phyloP scores from a whole-genome alignment of 768 basidiomycete species.

The Gyrodon lividus region DNA sequence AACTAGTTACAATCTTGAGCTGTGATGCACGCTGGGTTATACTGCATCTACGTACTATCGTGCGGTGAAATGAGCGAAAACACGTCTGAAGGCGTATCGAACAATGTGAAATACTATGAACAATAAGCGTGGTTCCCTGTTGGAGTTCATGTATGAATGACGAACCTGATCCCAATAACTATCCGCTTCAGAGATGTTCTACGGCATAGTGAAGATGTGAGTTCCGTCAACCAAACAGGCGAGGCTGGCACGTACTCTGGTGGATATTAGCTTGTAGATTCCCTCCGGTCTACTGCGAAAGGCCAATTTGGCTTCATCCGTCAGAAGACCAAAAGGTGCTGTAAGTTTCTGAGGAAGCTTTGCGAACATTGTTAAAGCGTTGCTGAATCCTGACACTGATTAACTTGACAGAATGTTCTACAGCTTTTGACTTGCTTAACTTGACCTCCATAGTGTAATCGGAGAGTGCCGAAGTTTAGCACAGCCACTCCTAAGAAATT shows the following conservation, averaged over 20 bases:
- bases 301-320: constrained; percentile 86
- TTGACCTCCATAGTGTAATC: not conserved
- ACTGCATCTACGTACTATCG: constrained; percentile 58
- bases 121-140: not conserved
- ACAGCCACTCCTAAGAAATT: not conserved
- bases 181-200: constrained; percentile 78
- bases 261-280: constrained; percentile 69
- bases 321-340: constrained; percentile 73
- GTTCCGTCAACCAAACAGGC: not conserved
- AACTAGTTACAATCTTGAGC: constrained; percentile 45
- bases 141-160: constrained; percentile 1
- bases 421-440: not conserved
- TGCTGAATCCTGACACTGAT: not conserved
- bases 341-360: constrained; percentile 71
- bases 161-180: constrained; percentile 89
- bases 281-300: constrained; percentile 84
- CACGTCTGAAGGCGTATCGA: constrained; percentile 88
- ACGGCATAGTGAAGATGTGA: constrained; percentile 6
- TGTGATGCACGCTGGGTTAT: not conserved
- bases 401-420: not conserved
- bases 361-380: constrained; percentile 50
- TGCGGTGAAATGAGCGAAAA: constrained; percentile 86
- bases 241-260: constrained; percentile 53
- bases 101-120: constrained; percentile 73
- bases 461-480: not conserved